These are phyloP conservation scores for Vaccinium vitisidaea DNA, from an alignment of 148 eudicot species.

Conservation along the genomic window DNA sequence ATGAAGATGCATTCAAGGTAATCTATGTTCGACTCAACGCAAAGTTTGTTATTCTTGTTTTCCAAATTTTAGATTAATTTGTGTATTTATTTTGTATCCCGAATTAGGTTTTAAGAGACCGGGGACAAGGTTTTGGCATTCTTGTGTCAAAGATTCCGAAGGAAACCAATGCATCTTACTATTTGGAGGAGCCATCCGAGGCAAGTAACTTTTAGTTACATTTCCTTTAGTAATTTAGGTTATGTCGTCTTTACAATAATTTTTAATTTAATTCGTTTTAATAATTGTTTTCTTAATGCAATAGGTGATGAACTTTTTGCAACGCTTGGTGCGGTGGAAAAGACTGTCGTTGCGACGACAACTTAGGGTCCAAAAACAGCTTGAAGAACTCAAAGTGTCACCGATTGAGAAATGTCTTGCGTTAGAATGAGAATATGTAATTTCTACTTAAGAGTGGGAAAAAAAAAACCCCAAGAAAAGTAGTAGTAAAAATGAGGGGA, in stretches of 20 bases:
- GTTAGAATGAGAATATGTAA: background rate
- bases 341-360: constrained; percentile 38
- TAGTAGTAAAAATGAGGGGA: background rate
- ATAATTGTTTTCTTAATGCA: background rate
- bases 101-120: constrained; percentile 66
- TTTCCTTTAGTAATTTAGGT: background rate
- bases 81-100: background rate
- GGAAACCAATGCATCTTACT: constrained; percentile 86
- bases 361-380: constrained; percentile 25
- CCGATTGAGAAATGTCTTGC: background rate
- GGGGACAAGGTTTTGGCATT: constrained; percentile 89
- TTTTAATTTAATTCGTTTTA: background rate
- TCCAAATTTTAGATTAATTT: background rate
- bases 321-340: constrained; percentile 69
- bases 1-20: constrained; percentile 98
- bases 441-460: background rate
- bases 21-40: constrained; percentile 9
- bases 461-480: background rate
- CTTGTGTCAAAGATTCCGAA: constrained; percentile 78
- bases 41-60: background rate
- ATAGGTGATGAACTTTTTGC: constrained; percentile 76
- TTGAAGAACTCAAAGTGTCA: constrained; percentile 27
- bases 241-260: background rate
- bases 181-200: constrained; percentile 81
- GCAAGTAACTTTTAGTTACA: constrained; percentile 18